Evolutionary conservation across 1,284 basidiomycete species (phyloP), one percentile per base, ranked within the genome.

Genomic region (Microbotryum saponariae): DNA sequence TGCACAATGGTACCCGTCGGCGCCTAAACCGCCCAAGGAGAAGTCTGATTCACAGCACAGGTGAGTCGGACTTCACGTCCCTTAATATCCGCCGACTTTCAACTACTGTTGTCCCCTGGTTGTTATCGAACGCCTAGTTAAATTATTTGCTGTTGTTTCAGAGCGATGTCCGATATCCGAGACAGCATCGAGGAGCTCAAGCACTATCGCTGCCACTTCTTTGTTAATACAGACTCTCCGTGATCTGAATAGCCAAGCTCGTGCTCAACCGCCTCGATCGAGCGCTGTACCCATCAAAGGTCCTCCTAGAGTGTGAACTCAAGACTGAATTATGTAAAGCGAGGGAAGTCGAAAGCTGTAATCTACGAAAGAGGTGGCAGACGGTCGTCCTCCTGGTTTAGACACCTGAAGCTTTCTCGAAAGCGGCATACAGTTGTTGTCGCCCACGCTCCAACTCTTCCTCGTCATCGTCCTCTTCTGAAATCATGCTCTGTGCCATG

Each of bases 1-100:
- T 0, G 44, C 64, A 9, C 54, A 75, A n/a, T 77, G 76, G 76
- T 75, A 76, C 61, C 67, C 67, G 8, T 45, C 51, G 12, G 58
- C 56, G 46, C 21, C 33, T 16, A 56, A 51, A 33, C 58, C 58
- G 29, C 47, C 54, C 7, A 62, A 62, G 50, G 23, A 46, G 21
- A 66, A 66, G 51, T 56, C 59, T 29, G 62, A 64, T 6, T 65
- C 62, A 1, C 62, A 62, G 25, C 67, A 68, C 33, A 53, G 66
- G 66, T 54, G 27, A 10, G 52, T 47, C 12, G 7, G 10, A 12
- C 29, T 29, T 52, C 23, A 10, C 50, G n/a, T 45, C 6, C 49
- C 12, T 7, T 4, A 3, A 53, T 3, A 9, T 33, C 31, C n/a
- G 5, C 10, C 3, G 2, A 2, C 18, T 16, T 8, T 0, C 37